Conservation (phyloP, 345 rosid genomes). For the Fremontodendron californicum region DNA sequence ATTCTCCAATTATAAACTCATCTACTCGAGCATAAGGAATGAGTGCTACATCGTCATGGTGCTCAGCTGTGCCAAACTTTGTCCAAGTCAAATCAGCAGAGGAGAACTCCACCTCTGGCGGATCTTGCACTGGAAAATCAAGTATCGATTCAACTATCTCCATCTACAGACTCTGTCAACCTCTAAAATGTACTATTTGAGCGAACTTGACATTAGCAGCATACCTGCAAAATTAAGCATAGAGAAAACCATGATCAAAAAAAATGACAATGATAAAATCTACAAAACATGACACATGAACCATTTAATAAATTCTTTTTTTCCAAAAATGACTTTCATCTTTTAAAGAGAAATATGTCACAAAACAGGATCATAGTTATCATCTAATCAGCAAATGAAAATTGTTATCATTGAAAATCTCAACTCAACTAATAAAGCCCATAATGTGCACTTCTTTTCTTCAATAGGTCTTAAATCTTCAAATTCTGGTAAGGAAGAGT, state of each 20-base stretch:
- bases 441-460: neutral
- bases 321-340: neutral
- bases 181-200: neutral
- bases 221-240: conserved; percentile 13
- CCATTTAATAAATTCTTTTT: neutral
- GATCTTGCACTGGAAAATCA: conserved; percentile 67
- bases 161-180: conserved; percentile 26
- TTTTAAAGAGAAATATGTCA: neutral
- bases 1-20: conserved; percentile 82
- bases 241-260: neutral
- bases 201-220: conserved; percentile 2
- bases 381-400: neutral
- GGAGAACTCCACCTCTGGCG: conserved; percentile 56
- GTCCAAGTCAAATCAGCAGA: conserved; percentile 75
- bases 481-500: neutral
- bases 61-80: conserved; percentile 73
- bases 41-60: conserved; percentile 76
- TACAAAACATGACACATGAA: neutral
- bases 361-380: neutral
- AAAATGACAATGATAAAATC: neutral
- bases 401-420: neutral
- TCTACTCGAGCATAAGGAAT: conserved; percentile 73
- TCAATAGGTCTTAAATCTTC: neutral
- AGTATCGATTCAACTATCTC: conserved; percentile 54
- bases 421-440: neutral